Evolutionary conservation across 495 filamentous ascomycete species (phyloP), one percentile per base, ranked within the genome.

Genomic region (Aspergillus panamensis): DNA sequence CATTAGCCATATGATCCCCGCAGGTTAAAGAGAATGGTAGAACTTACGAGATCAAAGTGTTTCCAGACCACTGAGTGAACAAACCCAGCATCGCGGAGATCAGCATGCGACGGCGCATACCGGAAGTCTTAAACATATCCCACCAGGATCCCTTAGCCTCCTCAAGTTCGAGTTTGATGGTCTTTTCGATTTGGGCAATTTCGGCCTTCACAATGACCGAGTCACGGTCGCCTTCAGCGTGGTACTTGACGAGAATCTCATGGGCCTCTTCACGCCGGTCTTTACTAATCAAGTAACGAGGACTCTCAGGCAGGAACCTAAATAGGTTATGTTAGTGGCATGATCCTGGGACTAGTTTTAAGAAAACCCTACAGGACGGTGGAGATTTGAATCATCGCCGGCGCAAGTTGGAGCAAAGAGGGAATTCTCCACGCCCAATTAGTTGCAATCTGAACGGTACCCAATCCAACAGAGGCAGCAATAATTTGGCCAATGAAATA

Each of bases 361-460:
- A n/a, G 13, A 16, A 32, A 42, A 29, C 35, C 60, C 37, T 78
- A 79, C 62, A 84, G 73, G 37, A 85, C 61, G 17, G 62, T 63
- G 32, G n/a, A 10, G 10, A 72, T 50, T 17, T 73, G 70, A 16
- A 73, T 14, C 55, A 60, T 52, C 21, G 70, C 63, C 1, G 68
- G 77, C 8, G 60, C 59, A 44, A 86, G 72, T 57, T 87, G 85
- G 17, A 87, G 57, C 5, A 85, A 49, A 0, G 80, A 85, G 1
- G 85, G 86, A 25, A 87, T 82, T 40, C 83, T 72, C 86, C 84
- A 88, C 4, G 83, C 79, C 85, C 85, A 87, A 52, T 83, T 73
- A 55, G 69, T 77, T 0, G 72, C 30, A 53, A 87, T 83, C 6
- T 62, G 61, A 53, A 82, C 77, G 1, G 84, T 87, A 8, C 84